Evolutionary conservation across 1,284 basidiomycete genomes (phyloP), one percentile per base, ranked within the genome.

Genomic region (Ustanciosporium gigantosporum): DNA sequence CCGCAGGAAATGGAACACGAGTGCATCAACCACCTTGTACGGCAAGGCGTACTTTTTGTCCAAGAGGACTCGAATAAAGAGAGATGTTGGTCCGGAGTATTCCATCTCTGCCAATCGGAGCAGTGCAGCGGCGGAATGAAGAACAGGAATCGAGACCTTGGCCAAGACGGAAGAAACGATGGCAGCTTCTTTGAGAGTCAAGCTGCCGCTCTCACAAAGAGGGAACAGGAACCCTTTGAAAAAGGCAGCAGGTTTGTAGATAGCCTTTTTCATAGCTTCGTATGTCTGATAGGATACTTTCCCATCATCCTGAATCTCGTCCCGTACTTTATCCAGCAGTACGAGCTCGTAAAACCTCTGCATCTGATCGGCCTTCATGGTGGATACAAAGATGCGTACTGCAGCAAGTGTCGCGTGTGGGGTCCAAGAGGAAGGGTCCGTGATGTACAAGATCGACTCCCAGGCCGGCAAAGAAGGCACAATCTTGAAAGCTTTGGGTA

Each of bases 181-280:
- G 3, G 92, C 89, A 0, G 93, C 91, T 81, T 98, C 95, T 77
- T 93, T 94, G 34, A 99, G 82, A 0, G 91, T 89, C 72, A 91
- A 93, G 1, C 75, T 79, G 14, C 89, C 88, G 25, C 65, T 66
- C 31, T 95, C 91, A 64, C 94, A 85, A 71, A 99, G 82, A 1
- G 95, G 95, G 79, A 98, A 98, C 27, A 99, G 83, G 52, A 99
- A 87, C 4, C 94, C 95, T 79, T 98, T 98, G 84, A 98, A 98
- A 78, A 97, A 97, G 1, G 95, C 93, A 1, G 89, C 89, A 4
- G 95, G 95, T 79, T 98, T 99, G 80, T 94, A 98, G 52, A 98
- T 80, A 9, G 90, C 85, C 68, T 91, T 88, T 78, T 92, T 94
- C 68, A 98, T 79, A 20, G 88, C 87, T 76, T 94, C 90, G 74